These are phyloP conservation scores for Arthrinium puccinioides DNA, from an alignment of 2,329 filamentous ascomycete species.

Conservation along the genomic window DNA sequence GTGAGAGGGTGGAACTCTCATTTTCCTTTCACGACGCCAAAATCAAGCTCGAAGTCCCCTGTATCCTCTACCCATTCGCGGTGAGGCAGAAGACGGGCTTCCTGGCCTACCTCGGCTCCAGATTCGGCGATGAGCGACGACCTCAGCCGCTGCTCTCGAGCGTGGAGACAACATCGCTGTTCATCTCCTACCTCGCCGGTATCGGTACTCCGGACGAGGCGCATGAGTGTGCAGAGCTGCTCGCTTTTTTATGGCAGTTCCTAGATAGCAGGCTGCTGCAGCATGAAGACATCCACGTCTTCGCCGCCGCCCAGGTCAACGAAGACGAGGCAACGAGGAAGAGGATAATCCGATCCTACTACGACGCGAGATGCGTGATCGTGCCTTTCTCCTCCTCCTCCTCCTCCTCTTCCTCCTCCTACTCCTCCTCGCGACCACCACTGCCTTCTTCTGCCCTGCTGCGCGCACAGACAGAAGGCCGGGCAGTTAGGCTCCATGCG, in stretches of 20 bases:
- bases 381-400: no score
- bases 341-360: not conserved
- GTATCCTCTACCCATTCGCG: not conserved
- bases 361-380: not conserved
- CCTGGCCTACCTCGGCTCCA: not conserved
- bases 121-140: not conserved
- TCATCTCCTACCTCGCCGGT: not conserved
- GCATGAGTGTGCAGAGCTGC: not conserved
- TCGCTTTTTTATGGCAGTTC: not conserved
- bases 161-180: not conserved
- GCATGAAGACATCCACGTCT: not conserved
- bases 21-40: not conserved
- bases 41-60: not conserved
- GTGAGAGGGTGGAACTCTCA: not conserved
- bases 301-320: not conserved
- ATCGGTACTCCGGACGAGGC: not conserved
- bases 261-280: not conserved
- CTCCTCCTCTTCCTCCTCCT: no score
- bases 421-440: no score
- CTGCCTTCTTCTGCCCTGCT: not conserved
- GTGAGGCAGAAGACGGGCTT: not conserved
- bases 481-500: conserved; percentile 9
- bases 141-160: not conserved
- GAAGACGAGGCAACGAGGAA: not conserved
- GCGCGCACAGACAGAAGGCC: conserved; percentile 6